Percentiles rank a stretch among this genome's conserved stretches.
These are phyloP conservation scores for Cryptomeria japonica DNA, from an alignment of 75 land plant species.

Conservation along the genomic window DNA sequence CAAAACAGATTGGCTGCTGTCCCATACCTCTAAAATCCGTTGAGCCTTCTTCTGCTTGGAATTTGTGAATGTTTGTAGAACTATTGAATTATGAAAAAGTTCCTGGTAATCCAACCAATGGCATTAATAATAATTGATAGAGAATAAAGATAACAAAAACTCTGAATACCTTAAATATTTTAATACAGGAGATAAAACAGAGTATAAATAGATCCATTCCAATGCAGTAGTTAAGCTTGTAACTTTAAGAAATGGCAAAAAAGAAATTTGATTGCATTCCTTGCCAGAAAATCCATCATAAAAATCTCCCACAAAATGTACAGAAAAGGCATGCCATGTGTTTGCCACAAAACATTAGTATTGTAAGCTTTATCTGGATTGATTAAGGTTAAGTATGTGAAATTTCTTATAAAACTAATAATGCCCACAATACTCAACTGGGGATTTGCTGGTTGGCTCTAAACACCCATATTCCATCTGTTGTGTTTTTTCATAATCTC, in stretches of 20 bases:
- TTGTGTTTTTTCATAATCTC: neutral
- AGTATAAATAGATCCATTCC: neutral
- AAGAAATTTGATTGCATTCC: neutral
- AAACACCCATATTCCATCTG: neutral
- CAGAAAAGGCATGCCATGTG: neutral
- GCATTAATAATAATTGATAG: neutral
- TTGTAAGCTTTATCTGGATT: neutral
- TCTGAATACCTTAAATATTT: neutral
- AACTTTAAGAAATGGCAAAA: neutral
- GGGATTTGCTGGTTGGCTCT: neutral
- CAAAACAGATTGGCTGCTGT: constrained; percentile 29
- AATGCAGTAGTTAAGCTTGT: neutral
- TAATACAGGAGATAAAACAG: neutral
- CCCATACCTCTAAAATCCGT: constrained; percentile 16
- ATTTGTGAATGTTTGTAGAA: constrained; percentile 6
- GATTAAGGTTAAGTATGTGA: neutral
- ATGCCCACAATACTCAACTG: neutral
- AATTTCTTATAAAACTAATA: constrained; percentile 3
- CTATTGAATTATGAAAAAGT: constrained; percentile 7
- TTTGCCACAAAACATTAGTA: neutral
- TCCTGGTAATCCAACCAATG: constrained; percentile 24
- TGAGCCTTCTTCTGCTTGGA: constrained; percentile 18
- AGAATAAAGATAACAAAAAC: neutral
- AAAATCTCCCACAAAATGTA: neutral
- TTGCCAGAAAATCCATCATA: neutral